Percentiles rank a stretch among this genome's conserved stretches.
Conservation (phyloP, 805 yeast species). For the Yamadazyma phyllophila region DNA sequence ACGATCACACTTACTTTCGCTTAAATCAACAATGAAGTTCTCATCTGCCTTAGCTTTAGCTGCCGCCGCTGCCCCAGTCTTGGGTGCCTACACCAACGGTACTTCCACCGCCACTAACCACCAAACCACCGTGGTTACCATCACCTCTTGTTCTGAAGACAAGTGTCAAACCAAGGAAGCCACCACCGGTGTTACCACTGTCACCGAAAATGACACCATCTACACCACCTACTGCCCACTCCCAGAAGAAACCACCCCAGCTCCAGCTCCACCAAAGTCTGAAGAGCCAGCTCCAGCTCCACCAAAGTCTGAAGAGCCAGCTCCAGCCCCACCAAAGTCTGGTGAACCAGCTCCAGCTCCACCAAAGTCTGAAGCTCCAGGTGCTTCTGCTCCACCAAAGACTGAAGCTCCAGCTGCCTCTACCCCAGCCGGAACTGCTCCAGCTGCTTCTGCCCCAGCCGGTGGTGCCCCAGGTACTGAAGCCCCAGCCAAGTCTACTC, state of each 20-base stretch:
- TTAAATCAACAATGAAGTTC: constrained; percentile 30
- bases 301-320: constrained; percentile 20
- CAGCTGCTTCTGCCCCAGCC: too few species aligned
- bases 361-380: constrained; percentile 19
- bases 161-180: constrained; percentile 26
- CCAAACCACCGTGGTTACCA: constrained; percentile 32
- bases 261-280: constrained; percentile 20
- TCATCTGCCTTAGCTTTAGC: constrained; percentile 29
- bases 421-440: constrained; percentile 13
- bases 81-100: constrained; percentile 29
- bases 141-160: constrained; percentile 35
- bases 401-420: constrained; percentile 13
- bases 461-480: constrained; percentile 17
- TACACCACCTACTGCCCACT: constrained; percentile 38
- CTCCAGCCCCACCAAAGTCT: constrained; percentile 19
- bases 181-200: constrained; percentile 38
- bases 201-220: constrained; percentile 27
- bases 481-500: constrained; percentile 14
- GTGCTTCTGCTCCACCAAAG: too few species aligned
- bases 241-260: constrained; percentile 18
- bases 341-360: constrained; percentile 25
- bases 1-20: constrained; percentile 1
- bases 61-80: constrained; percentile 27
- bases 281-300: constrained; percentile 25
- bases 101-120: constrained; percentile 27